Base-by-base conservation (phyloP, 176 grass and related monocot species). In the Areca catechu region DNA sequence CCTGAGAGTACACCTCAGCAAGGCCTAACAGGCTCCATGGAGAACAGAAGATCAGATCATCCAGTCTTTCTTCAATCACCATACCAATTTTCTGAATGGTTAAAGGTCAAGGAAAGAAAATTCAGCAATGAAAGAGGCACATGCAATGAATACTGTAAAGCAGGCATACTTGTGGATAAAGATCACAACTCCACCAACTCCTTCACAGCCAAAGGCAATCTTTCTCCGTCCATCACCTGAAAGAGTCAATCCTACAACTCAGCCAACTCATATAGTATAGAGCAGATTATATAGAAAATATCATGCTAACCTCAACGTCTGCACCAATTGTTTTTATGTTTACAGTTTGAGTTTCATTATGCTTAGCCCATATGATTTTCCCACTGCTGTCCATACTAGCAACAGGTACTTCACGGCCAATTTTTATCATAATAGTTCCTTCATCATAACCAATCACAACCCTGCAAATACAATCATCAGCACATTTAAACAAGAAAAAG, bases 181-280 rank as follows among this genome's bases (percentile, higher is more conserved):
- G 78, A 72, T 98, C 93, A 78, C 93, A 98, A 58, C 81, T 92
- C 77, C 93, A n/a, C 93, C 71, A 98, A 73, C 52, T 98, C 93
- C 59, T 98, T 98, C 24, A 98, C 87, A 65, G 93, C 70, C 56
- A 98, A 71, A 23, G 93, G 87, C 61, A 98, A 79, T 80, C 87
- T 98, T 80, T 98, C 93, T 24, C 93, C 93, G 61, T 98, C 93
- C 48, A 73, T 85, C 25, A 77, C 80, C 93, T 98, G 57, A 53
- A 51, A n/a, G 18, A 65, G 24, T 18, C 19, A 79, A 18, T 74
- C 56, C 30, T 63, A 16, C 19, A 27, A 15, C 16, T 49, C 47
- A 58, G 34, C 34, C 7, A 43, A 43, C 34, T 43, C 34, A 7
- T 10, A 12, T 43, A 43, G 10, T 43, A 43, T 43, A 43, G 9